Evolutionary conservation across 257 asterid species (phyloP), one percentile per base, ranked within the genome.

Genomic region (Primulina huaijiensis): DNA sequence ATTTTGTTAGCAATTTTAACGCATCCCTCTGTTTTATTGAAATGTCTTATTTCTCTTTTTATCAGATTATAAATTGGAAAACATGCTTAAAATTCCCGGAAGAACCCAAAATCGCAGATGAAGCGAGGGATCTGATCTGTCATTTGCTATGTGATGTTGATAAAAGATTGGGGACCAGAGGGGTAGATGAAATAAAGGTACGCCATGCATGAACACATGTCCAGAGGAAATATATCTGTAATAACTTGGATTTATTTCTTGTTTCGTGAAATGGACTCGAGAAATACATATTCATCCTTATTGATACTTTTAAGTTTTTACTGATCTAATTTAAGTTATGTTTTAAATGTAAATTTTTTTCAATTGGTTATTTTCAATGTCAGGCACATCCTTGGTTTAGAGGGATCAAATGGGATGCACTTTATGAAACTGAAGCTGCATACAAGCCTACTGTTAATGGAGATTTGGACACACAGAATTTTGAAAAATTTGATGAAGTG

Each of bases 141-240:
- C 91, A 72, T 77, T 84, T 93, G 81, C 75, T 93, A 74, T 93
- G 99, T 57, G 91, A 93, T 69, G 99, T 90, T 61, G 99, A 90
- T 79, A 79, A 83, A 77, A 90, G 99, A 68, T 79, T 93, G 82
- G 99, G 99, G 74, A 93, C 97, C 19, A 74, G 89, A 77, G 96
- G 99, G 8, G 90, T 87, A 16, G 99, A 93, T 34, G 97, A 93
- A 83, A 89, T 93, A 77, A 93, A 89, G 99, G 99, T 93, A 76
- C 70, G n/a, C 35, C 38, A 12, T 66, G 35, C 37, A 25, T 46
- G 65, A 52, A 64, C 17, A n/a, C 30, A 69, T 65, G 9, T 25
- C 27, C n/a, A 31, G 27, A 8, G 21, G 35, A 55, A 43, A 69
- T 20, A 61, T 38, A 25, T 0, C 16, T 70, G 34, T 56, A 12